Evolutionary conservation across 1,284 basidiomycete species (phyloP).

Genomic region (Ganoderma sinense): DNA sequence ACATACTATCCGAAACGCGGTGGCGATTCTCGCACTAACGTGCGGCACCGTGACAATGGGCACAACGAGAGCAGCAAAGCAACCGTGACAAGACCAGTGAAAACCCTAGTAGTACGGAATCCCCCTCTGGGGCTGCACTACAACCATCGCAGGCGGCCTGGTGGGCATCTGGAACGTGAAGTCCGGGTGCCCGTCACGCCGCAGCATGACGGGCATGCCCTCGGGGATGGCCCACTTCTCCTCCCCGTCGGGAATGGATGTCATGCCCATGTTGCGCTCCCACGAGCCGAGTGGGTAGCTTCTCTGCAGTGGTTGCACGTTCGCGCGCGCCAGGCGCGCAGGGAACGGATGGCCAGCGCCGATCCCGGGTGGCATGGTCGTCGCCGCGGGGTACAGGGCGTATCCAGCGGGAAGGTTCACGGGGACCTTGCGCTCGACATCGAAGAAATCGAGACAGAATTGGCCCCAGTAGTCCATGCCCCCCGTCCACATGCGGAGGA

Average conservation of each 20-base stretch:
- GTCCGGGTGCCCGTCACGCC: not conserved
- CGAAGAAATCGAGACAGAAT: slow-evolving; percentile 20
- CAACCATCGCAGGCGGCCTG: not conserved
- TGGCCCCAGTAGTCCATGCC: slow-evolving; percentile 14
- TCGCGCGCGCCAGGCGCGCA: not conserved
- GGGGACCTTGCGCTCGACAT: not conserved
- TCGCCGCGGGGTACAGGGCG: not conserved
- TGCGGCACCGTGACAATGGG: no score
- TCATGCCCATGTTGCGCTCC: slow-evolving; percentile 9
- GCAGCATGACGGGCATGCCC: slow-evolving; percentile 6
- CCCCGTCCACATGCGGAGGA: slow-evolving; percentile 17
- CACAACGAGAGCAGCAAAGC: no score
- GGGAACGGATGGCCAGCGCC: not conserved
- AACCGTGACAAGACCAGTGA: not conserved
- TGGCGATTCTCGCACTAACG: no score
- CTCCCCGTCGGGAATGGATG: slow-evolving; percentile 7
- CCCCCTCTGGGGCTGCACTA: not conserved
- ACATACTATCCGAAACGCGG: no score
- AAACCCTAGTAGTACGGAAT: not conserved
- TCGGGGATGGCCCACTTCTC: slow-evolving; percentile 11
- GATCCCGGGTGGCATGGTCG: not conserved
- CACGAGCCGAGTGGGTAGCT: slow-evolving; percentile 1
- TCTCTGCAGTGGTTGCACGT: no score
- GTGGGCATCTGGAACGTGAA: slow-evolving; percentile 11
- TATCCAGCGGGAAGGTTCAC: slow-evolving; percentile 16